Conservation (phyloP, 1,139 yeast species). For the Debaryomycetaceae sp. region DNA sequence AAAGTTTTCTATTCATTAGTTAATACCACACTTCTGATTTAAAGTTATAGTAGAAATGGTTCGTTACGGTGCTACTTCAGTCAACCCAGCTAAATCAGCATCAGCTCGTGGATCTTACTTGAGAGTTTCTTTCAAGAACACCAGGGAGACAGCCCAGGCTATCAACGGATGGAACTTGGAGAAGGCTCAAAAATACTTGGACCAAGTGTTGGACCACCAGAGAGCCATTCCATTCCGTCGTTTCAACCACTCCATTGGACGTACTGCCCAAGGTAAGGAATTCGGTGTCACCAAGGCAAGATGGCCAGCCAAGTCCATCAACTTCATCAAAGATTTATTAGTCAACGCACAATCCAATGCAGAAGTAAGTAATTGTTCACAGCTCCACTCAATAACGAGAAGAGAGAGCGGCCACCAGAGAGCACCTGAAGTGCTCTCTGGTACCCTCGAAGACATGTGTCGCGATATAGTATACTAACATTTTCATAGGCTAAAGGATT, state of each 20-base stretch:
- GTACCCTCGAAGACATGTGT: too few species aligned
- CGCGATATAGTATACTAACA: not conserved
- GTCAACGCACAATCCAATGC: conserved; percentile 99
- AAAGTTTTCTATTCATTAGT: not conserved
- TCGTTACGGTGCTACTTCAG: conserved; percentile 98
- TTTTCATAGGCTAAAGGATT: conserved; percentile 76
- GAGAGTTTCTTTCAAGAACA: conserved; percentile 99
- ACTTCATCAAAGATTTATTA: conserved; percentile 90
- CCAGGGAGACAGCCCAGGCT: conserved; percentile 99
- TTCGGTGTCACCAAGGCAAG: conserved; percentile 99
- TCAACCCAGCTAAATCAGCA: conserved; percentile 99
- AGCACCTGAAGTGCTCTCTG: too few species aligned
- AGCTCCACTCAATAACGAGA: not conserved
- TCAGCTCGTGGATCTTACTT: conserved; percentile 99
- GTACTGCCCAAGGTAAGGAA: conserved; percentile 99
- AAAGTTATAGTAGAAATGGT: conserved; percentile 30
- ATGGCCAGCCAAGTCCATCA: conserved; percentile 99
- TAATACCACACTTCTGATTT: not conserved
- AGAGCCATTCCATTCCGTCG: conserved; percentile 99
- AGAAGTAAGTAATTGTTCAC: conserved; percentile 48
- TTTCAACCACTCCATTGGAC: conserved; percentile 94
- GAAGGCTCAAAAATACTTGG: conserved; percentile 94
- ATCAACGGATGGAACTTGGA: conserved; percentile 96
- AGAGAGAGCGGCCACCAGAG: not conserved
- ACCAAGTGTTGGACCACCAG: conserved; percentile 95